Conservation (phyloP, 371 early-diverging fungal species). For the Coemansia sp. region DNA sequence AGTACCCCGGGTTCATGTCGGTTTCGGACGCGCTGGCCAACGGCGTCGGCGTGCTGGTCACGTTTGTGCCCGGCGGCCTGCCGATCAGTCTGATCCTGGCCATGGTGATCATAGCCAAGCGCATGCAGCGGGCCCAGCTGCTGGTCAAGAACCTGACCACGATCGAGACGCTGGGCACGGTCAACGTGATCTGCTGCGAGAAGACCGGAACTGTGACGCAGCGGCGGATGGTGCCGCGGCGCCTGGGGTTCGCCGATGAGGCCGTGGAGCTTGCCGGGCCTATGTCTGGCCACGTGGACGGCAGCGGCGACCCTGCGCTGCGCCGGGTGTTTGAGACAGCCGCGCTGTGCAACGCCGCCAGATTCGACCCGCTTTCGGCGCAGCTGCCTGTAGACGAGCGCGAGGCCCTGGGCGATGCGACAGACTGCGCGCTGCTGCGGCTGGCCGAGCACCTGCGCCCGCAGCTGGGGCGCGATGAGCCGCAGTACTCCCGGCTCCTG, state of each 20-base stretch:
- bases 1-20: slow-evolving; percentile 57
- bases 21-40: slow-evolving; percentile 64
- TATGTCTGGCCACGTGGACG: background rate
- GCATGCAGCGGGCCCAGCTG: slow-evolving; percentile 84
- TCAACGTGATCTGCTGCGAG: slow-evolving; percentile 89
- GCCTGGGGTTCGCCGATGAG: slow-evolving; percentile 12
- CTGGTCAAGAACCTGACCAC: slow-evolving; percentile 90
- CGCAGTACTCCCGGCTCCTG: slow-evolving; percentile 39
- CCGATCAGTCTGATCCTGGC: slow-evolving; percentile 93
- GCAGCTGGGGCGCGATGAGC: background rate
- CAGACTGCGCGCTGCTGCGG: slow-evolving; percentile 70
- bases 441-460: slow-evolving; percentile 32
- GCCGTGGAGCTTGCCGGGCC: background rate
- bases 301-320: slow-evolving; percentile 22
- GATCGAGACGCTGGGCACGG: slow-evolving; percentile 90
- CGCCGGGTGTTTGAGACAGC: slow-evolving; percentile 57
- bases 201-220: slow-evolving; percentile 74
- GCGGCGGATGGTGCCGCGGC: slow-evolving; percentile 27
- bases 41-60: slow-evolving; percentile 77
- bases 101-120: slow-evolving; percentile 82
- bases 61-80: slow-evolving; percentile 94
- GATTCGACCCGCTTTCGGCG: slow-evolving; percentile 55
- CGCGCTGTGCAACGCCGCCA: slow-evolving; percentile 65
- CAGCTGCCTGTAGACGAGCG: slow-evolving; percentile 57
- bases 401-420: slow-evolving; percentile 67